These are phyloP conservation scores for Erysimum cheiri DNA, from an alignment of 441 rosid genomes.

Conservation along the genomic window DNA sequence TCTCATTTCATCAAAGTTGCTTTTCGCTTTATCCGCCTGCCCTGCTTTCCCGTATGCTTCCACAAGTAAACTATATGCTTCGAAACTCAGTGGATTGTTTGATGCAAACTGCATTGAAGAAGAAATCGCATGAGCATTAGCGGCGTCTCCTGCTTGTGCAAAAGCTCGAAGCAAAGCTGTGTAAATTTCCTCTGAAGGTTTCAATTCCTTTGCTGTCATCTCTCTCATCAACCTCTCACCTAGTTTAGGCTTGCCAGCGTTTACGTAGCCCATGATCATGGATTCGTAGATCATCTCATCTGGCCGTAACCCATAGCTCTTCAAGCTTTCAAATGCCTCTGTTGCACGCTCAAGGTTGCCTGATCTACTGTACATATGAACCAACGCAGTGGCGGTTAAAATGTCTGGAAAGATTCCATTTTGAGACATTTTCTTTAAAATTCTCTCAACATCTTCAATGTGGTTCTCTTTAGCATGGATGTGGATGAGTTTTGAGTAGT, in stretches of 20 bases:
- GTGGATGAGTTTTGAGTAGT: slow-evolving; percentile 73
- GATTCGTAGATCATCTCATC: slow-evolving; percentile 61
- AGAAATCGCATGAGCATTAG: slow-evolving; percentile 54
- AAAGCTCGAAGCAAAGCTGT: slow-evolving; percentile 73
- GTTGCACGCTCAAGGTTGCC: slow-evolving; percentile 72
- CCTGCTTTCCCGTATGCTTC: slow-evolving; percentile 63
- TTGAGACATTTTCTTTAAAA: slow-evolving; percentile 72
- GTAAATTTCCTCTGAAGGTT: slow-evolving; percentile 61
- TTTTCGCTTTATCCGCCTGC: slow-evolving; percentile 64
- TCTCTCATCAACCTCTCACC: slow-evolving; percentile 60
- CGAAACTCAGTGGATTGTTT: slow-evolving; percentile 46
- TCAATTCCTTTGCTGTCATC: slow-evolving; percentile 59
- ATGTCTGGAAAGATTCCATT: slow-evolving; percentile 67
- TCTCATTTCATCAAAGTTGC: slow-evolving; percentile 60
- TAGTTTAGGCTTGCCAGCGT: slow-evolving; percentile 59
- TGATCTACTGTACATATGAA: slow-evolving; percentile 73
- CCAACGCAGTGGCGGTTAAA: slow-evolving; percentile 53
- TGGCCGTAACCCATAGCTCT: slow-evolving; percentile 64
- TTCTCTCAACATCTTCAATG: slow-evolving; percentile 74
- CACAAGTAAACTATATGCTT: slow-evolving; percentile 62
- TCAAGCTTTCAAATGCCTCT: slow-evolving; percentile 69
- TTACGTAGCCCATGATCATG: slow-evolving; percentile 75
- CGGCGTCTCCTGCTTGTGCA: slow-evolving; percentile 55
- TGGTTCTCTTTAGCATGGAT: slow-evolving; percentile 61
- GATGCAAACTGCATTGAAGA: slow-evolving; percentile 50